Conservation (phyloP, 495 filamentous ascomycete species). For the Penicillium roqueforti region DNA sequence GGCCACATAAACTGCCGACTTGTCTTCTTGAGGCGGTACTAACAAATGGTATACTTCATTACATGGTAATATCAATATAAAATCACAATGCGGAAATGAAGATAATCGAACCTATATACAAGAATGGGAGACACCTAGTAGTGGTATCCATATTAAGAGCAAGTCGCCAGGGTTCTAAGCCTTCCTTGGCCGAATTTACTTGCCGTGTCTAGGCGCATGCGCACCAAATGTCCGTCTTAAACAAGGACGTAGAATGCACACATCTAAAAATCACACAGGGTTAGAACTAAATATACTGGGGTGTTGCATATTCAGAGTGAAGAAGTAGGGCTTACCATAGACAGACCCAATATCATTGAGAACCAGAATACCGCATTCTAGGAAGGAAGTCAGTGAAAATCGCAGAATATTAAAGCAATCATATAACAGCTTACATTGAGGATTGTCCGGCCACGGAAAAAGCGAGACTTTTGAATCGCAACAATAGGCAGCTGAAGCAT, state of each 20-base stretch:
- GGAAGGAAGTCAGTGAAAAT: background rate
- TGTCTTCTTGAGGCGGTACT: background rate
- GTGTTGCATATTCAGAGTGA: background rate
- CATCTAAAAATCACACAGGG: slow-evolving; percentile 34
- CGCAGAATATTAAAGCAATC: background rate
- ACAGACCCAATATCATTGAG: slow-evolving; percentile 87
- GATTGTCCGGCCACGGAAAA: slow-evolving; percentile 65
- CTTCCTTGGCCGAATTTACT: background rate
- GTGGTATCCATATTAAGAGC: background rate
- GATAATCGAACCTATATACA: background rate
- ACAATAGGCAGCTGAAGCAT: slow-evolving; percentile 97
- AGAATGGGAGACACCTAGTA: background rate
- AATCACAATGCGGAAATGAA: background rate
- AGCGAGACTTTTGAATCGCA: slow-evolving; percentile 76
- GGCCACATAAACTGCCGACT: background rate
- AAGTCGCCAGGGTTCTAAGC: background rate
- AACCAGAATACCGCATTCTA: slow-evolving; percentile 90
- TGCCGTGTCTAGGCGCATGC: background rate
- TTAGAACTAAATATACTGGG: slow-evolving; percentile 3
- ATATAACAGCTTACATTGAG: slow-evolving; percentile 56
- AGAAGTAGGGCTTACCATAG: slow-evolving; percentile 58
- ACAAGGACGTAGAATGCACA: slow-evolving; percentile 56
- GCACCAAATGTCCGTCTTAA: slow-evolving; percentile 15
- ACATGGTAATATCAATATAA: background rate
- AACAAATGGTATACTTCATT: background rate